Base-by-base conservation (phyloP, 2,329 filamentous ascomycete species). In the Monosporascus sp. region DNA sequence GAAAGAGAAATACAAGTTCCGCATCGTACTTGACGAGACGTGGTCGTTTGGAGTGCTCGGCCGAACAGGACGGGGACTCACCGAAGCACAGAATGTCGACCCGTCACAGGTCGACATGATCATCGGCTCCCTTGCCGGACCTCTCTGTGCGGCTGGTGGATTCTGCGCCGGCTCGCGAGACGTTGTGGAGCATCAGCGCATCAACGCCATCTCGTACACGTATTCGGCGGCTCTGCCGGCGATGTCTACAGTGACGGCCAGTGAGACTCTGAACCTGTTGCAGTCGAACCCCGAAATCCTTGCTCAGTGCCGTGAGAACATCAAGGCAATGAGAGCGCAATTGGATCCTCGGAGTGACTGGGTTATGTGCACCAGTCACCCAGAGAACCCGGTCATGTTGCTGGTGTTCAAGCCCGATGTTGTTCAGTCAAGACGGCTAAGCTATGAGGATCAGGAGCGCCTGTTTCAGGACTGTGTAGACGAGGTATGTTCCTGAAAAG, bases 11-110 rank as follows among this genome's bases (percentile, higher is more conserved):
- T 97, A 97, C 81, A 99, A 97, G 75, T 99, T 97, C 77, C 91
- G 94, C 64, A 83, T 99, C 53, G 96, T 97, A 60, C 85, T 99
- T 38, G 94, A 99, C 70, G 94, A 99, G 76, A 96, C 92, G 1
- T 96, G 90, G 87, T 97, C 92, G 1, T 99, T 97, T 68, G 95
- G 93, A 55, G 89, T 97, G 19, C 81, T 99, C 5, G 94, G 94
- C 48, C 83, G 91, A 57, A 96, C 91, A 26, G 95, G 94, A 20
- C 87, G 91, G 50, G 94, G 94, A 55, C 79, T 97, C 40, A 97
- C 94, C 0, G 95, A 99, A 75, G 90, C 93, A 6, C 94, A 97
- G 68, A 96, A 97, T 63, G 93, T 99, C 19, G 94, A 97, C 68
- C 86, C 93, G 0, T 84, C 87, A 9, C 89, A 96, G 67, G 86